Evolutionary conservation across 2,329 filamentous ascomycete genomes (phyloP).

Genomic region (Fusarium sp.): DNA sequence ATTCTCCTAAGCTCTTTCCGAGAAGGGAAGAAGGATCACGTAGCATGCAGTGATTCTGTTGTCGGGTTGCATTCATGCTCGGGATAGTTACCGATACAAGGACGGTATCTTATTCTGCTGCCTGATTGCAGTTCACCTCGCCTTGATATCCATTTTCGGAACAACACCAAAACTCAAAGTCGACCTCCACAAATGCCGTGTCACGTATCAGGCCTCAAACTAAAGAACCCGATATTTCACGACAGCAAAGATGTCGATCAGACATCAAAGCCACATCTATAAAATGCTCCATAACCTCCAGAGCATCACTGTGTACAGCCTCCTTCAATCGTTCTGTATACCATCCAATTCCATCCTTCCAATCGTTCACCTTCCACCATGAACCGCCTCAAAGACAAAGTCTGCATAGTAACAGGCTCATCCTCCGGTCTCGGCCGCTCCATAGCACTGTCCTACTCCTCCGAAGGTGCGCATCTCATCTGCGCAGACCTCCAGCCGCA

Average conservation of each 20-base stretch:
- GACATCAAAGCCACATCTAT: neutral
- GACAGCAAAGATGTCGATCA: neutral
- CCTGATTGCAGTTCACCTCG: neutral
- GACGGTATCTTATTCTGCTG: neutral
- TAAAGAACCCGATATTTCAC: neutral
- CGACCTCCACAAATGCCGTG: neutral
- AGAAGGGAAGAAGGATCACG: accelerated
- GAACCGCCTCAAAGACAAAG: constrained; percentile 28
- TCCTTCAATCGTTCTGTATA: neutral
- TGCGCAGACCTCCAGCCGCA: constrained; percentile 54
- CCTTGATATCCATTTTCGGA: constrained; percentile 6
- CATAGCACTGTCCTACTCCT: constrained; percentile 57
- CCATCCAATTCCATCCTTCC: too few species aligned
- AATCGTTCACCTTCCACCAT: neutral
- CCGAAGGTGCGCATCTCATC: constrained; percentile 56
- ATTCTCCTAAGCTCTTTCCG: accelerated
- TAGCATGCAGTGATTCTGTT: accelerated
- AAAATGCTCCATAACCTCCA: neutral
- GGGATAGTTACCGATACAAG: neutral
- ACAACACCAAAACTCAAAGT: neutral
- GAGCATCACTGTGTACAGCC: too few species aligned
- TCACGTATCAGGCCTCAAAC: neutral
- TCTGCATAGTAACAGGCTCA: constrained; percentile 60
- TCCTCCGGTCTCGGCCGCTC: constrained; percentile 60
- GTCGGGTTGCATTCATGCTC: accelerated